Percentiles rank a stretch among this genome's conserved stretches.
phyloP scores from a whole-genome alignment of 495 filamentous ascomycete genomes.

The Pseudoneurospora amorphoporcata region DNA sequence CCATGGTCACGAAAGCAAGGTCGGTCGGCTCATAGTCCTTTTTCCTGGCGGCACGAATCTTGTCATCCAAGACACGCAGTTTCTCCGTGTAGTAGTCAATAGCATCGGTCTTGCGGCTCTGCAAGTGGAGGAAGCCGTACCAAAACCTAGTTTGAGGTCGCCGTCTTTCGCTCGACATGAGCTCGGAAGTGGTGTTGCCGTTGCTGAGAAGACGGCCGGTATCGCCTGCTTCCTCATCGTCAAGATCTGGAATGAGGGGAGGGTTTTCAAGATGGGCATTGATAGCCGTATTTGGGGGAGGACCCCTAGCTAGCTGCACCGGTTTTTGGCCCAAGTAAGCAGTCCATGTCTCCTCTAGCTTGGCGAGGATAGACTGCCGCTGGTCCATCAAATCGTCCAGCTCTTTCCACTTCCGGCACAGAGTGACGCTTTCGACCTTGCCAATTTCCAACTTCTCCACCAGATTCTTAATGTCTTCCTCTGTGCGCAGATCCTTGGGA shows the following conservation, averaged over 20 bases:
- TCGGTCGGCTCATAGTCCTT: slow-evolving; percentile 71
- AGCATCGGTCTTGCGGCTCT: slow-evolving; percentile 67
- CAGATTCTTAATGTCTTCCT: slow-evolving; percentile 75
- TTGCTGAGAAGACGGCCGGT: slow-evolving; percentile 41
- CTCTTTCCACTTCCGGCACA: slow-evolving; percentile 81
- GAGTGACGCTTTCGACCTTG: slow-evolving; percentile 79
- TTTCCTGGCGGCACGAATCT: slow-evolving; percentile 56
- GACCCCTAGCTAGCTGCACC: background rate
- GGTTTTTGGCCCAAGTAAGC: slow-evolving; percentile 40
- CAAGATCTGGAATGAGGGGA: background rate
- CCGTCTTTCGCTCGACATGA: slow-evolving; percentile 17
- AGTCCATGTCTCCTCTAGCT: slow-evolving; percentile 80
- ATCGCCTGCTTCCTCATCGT: slow-evolving; percentile 35
- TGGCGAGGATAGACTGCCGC: slow-evolving; percentile 52
- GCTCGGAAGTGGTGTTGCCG: slow-evolving; percentile 23
- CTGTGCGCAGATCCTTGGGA: slow-evolving; percentile 65
- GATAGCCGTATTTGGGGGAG: slow-evolving; percentile 3
- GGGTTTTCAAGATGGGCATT: background rate
- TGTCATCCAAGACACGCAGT: slow-evolving; percentile 69
- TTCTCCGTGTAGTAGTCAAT: slow-evolving; percentile 90
- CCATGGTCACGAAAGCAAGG: slow-evolving; percentile 92
- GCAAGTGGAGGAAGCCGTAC: slow-evolving; percentile 68
- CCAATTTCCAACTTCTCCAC: slow-evolving; percentile 83
- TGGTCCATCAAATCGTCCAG: slow-evolving; percentile 67
- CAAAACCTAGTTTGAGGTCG: slow-evolving; percentile 67